Base-by-base conservation (phyloP, 306 rosid genomes). In the Sechiopsis laciniata region DNA sequence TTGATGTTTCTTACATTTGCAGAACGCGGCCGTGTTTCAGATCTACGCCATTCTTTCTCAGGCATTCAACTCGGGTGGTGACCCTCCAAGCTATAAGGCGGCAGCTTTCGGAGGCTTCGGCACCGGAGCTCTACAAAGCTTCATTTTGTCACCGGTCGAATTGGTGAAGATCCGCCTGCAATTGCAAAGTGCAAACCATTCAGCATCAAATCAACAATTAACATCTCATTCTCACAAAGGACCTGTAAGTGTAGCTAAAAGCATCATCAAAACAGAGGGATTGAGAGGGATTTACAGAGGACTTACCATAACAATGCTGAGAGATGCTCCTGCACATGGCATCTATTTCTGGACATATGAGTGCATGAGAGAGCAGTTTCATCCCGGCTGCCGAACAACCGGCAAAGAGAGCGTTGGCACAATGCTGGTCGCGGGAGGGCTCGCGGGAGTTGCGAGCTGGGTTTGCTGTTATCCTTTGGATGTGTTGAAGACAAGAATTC, bases 11-110 rank as follows among this genome's bases (percentile, higher is more conserved):
- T 13, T 55, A 19, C 51, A 56, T 16, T n/a, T 74, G 81, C 86
- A 94, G 96, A 91, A 91, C 69, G 97, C 99, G 2, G 72, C 84
- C 76, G 97, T 85, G 68, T 94, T 94, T 80, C 99, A 94, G 80
- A 83, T 84, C 61, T 91, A 89, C 24, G 91, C 91, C 10, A 55
- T 83, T 20, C 86, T 91, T 51, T 89, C 96, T 11, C 84, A 95
- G 32, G 88, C 84, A 74, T 80, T 83, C 48, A 96, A 88, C 79
- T 2, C 83, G 10, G 77, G 85, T 0, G 1, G 72, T 5, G 87
- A 84, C 61, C 96, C 97, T 73, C 90, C 96, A 17, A 82, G 97
- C 7, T 86, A 84, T 78, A 86, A 75, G 70, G 89, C 90, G 17
- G 94, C 87, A 56, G 88, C 88, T 14, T 59, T 89, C 8, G 97